Base-by-base conservation (phyloP, 2,329 filamentous ascomycete species). In the Hypoxylon sp. region DNA sequence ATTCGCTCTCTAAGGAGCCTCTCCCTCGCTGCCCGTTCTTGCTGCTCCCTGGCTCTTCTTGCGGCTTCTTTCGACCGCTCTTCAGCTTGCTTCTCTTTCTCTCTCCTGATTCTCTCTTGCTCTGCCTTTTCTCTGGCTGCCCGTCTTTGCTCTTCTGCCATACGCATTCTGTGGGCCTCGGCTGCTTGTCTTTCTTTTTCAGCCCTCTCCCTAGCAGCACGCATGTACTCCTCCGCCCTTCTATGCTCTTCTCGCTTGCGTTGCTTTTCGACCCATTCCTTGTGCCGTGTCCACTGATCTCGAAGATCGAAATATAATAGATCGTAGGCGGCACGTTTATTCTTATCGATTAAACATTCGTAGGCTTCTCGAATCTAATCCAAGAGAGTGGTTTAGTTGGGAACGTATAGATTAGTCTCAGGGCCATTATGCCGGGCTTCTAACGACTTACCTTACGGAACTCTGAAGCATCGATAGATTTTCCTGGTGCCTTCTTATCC, bases 391-490 rank as follows among this genome's bases (percentile, higher is more conserved):
- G 11, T 37, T 47, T 48, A 31, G 58, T 57, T 39, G 47, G 35
- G 26, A 22, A 26, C 13, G 14, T n/a, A 19, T 22, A 3, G 8
- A 44, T n/a, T 9, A 35, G 3, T 9, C 3, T n/a, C 24, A 19
- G 24, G 35, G n/a, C 9, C 13, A 24, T n/a, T 5, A 13, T 44
- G 22, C 5, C 33, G 13, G 13, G 31, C 3, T 29, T 35, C 14
- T 24, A 13, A 35, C n/a, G 31, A 59, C 66, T 17, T 17, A 66
- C 66, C 66, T 69, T 69, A 22, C 66, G 61, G 17, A 69, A 69
- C 5, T 69, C 66, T 19, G 59, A 5, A 11, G 66, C 66, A 26
- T 69, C 66, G 26, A 66, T 59, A 33, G 51, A 47, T 17, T 62
- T 24, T 1, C 66, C 66, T 3, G 66, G 66, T 6, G 66, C 66